Evolutionary conservation across 2,329 filamentous ascomycete genomes (phyloP).

Genomic region (Sarocladiaceae sp.): DNA sequence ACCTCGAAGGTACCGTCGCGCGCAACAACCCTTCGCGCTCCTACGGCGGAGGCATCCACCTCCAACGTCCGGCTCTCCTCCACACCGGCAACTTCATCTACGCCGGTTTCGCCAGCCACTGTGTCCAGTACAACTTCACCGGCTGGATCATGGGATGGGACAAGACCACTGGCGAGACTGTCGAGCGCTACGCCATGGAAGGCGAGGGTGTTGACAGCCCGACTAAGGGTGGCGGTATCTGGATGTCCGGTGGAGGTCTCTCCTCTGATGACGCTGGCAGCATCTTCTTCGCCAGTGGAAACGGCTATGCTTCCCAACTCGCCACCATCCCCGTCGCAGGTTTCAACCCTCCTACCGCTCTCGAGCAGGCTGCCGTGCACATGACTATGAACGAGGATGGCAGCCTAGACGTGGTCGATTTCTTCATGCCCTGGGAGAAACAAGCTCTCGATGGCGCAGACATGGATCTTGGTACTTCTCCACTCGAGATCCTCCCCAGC

Average conservation of each 20-base stretch:
- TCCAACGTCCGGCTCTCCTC: conserved; percentile 46
- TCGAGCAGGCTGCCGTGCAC: conserved; percentile 42
- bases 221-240: conserved; percentile 38
- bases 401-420: conserved; percentile 42
- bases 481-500: conserved; percentile 37
- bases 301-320: conserved; percentile 36
- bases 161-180: conserved; percentile 32
- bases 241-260: conserved; percentile 36
- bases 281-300: conserved; percentile 34
- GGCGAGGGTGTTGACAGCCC: conserved; percentile 32
- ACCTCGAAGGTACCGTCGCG: conserved; percentile 40
- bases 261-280: conserved; percentile 34
- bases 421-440: conserved; percentile 53
- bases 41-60: conserved; percentile 47
- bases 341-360: conserved; percentile 32
- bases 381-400: conserved; percentile 37
- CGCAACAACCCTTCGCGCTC: conserved; percentile 43
- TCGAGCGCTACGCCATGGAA: conserved; percentile 37
- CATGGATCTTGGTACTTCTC: conserved; percentile 43
- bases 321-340: conserved; percentile 32
- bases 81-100: conserved; percentile 44
- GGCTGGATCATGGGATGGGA: conserved; percentile 47
- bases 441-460: conserved; percentile 44
- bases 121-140: conserved; percentile 53
- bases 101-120: conserved; percentile 51